A percentile compares a stretch with the other conserved stretches of the same genome.
phyloP scores from a whole-genome alignment of 1,139 yeast genomes.

The Lodderomyces pseudojiufengensis region DNA sequence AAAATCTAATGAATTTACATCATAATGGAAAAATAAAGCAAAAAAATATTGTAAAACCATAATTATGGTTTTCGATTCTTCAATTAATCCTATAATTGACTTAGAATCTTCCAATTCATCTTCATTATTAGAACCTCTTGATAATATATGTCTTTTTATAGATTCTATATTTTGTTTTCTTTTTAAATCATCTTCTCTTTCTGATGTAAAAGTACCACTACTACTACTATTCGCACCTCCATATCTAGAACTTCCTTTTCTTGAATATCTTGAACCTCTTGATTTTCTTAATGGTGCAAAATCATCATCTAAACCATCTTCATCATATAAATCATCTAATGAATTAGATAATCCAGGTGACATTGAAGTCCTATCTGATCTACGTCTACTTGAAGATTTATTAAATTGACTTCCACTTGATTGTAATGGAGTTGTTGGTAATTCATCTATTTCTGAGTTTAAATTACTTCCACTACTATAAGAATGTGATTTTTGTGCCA shows the following conservation, averaged over 20 bases:
- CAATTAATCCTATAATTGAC: constrained; percentile 40
- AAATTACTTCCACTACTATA: too few relatives aligned
- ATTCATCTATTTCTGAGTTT: too few relatives aligned
- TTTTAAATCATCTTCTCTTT: constrained; percentile 11
- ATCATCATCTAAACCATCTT: constrained; percentile 14
- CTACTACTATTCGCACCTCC: neutral
- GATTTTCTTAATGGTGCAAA: constrained; percentile 26
- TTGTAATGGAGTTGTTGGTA: too few relatives aligned
- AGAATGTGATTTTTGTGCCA: constrained; percentile 8
- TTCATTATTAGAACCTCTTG: constrained; percentile 10
- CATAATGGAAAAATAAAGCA: constrained; percentile 62
- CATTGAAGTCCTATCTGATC: constrained; percentile 6
- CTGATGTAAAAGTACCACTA: neutral
- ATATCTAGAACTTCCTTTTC: constrained; percentile 19
- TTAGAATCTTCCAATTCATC: constrained; percentile 36
- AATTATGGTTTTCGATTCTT: constrained; percentile 34
- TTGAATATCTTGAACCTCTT: constrained; percentile 30
- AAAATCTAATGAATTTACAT: constrained; percentile 44
- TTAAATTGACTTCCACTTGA: too few relatives aligned
- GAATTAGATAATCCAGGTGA: constrained; percentile 12
- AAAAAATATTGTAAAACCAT: constrained; percentile 61
- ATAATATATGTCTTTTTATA: constrained; percentile 7
- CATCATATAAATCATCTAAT: constrained; percentile 11
- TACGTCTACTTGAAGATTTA: neutral
- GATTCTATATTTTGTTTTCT: constrained; percentile 8